Percentiles rank a stretch among this genome's conserved stretches.
Conservation (phyloP, 106 monocot species). For the Gastrodia elata region DNA sequence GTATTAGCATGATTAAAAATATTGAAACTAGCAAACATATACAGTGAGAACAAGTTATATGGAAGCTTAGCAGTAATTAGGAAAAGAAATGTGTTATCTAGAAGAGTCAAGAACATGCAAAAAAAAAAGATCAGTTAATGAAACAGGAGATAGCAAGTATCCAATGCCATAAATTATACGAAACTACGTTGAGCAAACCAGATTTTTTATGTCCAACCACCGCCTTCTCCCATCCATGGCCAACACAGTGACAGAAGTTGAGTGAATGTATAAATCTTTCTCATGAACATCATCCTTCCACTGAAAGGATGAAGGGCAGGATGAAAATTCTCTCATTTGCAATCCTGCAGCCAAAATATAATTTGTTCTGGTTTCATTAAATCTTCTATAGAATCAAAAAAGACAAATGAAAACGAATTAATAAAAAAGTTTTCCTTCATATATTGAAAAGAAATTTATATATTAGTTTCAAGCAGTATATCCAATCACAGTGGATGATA, state of each 20-base stretch:
- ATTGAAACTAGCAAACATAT: neutral
- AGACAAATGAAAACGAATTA: neutral
- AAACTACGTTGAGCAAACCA: conserved; percentile 28
- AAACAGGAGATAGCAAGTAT: neutral
- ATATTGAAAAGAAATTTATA: neutral
- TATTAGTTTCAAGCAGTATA: neutral
- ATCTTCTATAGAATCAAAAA: neutral
- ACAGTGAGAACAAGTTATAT: neutral
- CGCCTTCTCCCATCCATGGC: conserved; percentile 98
- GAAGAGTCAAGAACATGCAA: neutral
- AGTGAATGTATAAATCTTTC: conserved; percentile 82
- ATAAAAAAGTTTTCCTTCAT: neutral
- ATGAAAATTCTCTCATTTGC: conserved; percentile 20
- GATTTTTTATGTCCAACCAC: conserved; percentile 86
- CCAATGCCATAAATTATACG: neutral
- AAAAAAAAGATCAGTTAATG: neutral
- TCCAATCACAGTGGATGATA: neutral
- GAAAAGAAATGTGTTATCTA: neutral
- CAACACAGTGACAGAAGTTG: conserved; percentile 69
- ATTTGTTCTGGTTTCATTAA: neutral
- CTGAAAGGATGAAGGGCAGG: conserved; percentile 61
- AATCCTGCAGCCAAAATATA: conserved; percentile 25
- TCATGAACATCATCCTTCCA: conserved; percentile 68
- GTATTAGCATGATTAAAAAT: neutral
- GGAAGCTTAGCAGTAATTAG: neutral